phyloP scores from a whole-genome alignment of 345 rosid genomes.

The Balakata baccata region DNA sequence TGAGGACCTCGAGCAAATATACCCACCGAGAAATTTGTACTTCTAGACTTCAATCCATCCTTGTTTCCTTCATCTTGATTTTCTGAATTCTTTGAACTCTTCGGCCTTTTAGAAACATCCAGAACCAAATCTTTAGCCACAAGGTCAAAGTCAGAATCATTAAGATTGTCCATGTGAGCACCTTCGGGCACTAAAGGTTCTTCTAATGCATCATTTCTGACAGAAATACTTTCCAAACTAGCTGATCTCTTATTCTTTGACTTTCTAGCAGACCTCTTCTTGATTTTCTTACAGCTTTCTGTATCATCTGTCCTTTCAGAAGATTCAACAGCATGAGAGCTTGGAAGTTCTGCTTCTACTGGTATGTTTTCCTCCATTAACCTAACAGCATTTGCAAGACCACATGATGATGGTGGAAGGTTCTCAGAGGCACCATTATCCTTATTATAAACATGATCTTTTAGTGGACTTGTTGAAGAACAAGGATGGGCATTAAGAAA shows the following conservation, averaged over 20 bases:
- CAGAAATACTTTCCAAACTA: slow-evolving; percentile 1
- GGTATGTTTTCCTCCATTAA: slow-evolving; percentile 9
- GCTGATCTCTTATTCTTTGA: slow-evolving; percentile 12
- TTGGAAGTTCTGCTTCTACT: slow-evolving; percentile 10
- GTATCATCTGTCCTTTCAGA: slow-evolving; percentile 9
- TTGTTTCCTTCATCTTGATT: background rate
- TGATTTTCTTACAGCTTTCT: slow-evolving; percentile 10
- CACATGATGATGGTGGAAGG: background rate
- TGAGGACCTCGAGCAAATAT: background rate
- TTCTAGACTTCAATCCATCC: background rate
- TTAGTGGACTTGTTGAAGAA: background rate
- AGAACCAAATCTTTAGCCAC: background rate
- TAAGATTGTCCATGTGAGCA: background rate
- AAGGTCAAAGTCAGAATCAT: background rate
- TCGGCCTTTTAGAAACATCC: background rate
- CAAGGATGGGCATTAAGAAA: too few relatives aligned
- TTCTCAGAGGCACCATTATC: slow-evolving; percentile 8
- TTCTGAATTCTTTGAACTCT: background rate
- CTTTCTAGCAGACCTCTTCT: background rate
- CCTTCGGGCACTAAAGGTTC: background rate
- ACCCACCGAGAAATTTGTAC: background rate
- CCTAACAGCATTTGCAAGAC: slow-evolving; percentile 8
- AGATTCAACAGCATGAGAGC: slow-evolving; percentile 15
- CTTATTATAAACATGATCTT: background rate
- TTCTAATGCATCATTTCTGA: background rate